A percentile compares a stretch with the other conserved stretches of the same genome.
Conservation (phyloP, 139 green algal species). For the Picochlorum sp. region DNA sequence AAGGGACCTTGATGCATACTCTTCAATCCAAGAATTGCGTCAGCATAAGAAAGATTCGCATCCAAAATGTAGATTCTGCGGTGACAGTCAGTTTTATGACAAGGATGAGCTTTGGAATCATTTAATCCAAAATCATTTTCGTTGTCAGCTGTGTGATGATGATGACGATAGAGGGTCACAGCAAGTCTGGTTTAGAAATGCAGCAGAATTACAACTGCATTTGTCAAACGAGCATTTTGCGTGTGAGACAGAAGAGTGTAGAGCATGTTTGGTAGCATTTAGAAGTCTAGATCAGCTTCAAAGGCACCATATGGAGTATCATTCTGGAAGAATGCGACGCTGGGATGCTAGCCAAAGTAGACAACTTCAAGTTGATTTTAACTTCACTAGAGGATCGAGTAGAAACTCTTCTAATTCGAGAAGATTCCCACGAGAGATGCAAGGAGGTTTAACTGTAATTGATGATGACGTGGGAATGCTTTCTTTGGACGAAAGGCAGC, state of each 20-base stretch:
- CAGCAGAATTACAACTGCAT: constrained; percentile 19
- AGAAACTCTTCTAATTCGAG: background rate
- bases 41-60: constrained; percentile 32
- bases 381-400: background rate
- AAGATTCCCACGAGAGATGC: constrained; percentile 11
- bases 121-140: constrained; percentile 43
- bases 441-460: constrained; percentile 41
- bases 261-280: constrained; percentile 51
- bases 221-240: constrained; percentile 31
- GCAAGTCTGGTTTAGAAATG: constrained; percentile 26
- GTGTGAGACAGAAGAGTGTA: constrained; percentile 51
- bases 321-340: constrained; percentile 44
- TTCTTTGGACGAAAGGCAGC: background rate
- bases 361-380: constrained; percentile 38
- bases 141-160: constrained; percentile 51
- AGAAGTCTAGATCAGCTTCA: constrained; percentile 45
- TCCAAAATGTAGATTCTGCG: constrained; percentile 55
- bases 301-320: constrained; percentile 26
- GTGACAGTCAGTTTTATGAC: constrained; percentile 31
- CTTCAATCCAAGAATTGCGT: constrained; percentile 12
- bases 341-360: constrained; percentile 36
- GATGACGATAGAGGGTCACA: constrained; percentile 1
- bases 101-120: constrained; percentile 46
- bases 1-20: constrained; percentile 31
- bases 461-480: constrained; percentile 43